Percentiles rank a stretch among this genome's conserved stretches.
Conservation (phyloP, 148 eudicot species). For the Rhododendron ferrugineum region DNA sequence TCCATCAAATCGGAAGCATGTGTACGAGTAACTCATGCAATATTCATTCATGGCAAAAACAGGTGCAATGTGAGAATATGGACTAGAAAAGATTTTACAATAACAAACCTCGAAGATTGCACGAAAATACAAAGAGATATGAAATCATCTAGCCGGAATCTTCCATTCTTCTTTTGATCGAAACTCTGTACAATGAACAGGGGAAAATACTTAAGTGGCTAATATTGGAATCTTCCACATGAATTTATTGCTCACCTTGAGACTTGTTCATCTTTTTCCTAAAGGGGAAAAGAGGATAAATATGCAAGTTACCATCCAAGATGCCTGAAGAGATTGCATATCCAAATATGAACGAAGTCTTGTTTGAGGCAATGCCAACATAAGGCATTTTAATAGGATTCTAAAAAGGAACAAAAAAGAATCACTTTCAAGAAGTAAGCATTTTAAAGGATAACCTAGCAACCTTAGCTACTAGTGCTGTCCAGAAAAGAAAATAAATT, state of each 20-base stretch:
- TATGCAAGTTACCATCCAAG: constrained; percentile 5
- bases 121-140: constrained; percentile 78
- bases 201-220: neutral
- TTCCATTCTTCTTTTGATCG: constrained; percentile 70
- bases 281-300: neutral
- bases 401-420: neutral
- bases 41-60: neutral
- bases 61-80: neutral
- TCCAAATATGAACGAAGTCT: neutral
- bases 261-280: neutral
- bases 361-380: neutral
- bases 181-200: constrained; percentile 53
- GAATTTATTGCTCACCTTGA: neutral
- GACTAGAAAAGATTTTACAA: neutral
- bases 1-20: neutral
- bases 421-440: neutral
- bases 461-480: neutral
- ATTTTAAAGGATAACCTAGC: neutral
- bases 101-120: constrained; percentile 71
- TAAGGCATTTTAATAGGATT: neutral
- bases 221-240: neutral
- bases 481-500: neutral
- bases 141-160: constrained; percentile 73
- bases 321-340: neutral
- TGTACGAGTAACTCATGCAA: neutral